Conservation (phyloP, 1,284 basidiomycete species). For the Cystobasidium pallidum region DNA sequence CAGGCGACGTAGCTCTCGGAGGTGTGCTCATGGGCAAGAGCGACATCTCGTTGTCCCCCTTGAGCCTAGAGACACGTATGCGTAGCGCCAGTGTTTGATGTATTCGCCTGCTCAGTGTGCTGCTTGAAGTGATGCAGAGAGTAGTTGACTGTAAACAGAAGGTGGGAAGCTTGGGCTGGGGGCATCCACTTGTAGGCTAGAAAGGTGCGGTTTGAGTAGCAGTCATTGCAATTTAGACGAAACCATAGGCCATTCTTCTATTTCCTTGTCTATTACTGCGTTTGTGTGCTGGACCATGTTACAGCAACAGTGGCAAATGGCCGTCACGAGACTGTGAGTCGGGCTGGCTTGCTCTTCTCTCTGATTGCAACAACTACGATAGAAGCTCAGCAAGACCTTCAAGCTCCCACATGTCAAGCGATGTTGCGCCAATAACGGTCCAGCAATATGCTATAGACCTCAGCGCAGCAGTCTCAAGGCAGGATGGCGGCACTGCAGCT, state of each 20-base stretch:
- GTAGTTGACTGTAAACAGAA: neutral
- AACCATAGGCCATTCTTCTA: too few relatives aligned
- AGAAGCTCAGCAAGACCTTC: neutral
- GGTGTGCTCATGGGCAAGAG: slow-evolving; percentile 27
- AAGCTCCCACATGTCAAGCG: slow-evolving; percentile 5
- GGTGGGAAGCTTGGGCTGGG: too few relatives aligned
- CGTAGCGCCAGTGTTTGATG: slow-evolving; percentile 12
- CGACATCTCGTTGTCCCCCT: slow-evolving; percentile 23
- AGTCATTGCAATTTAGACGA: too few relatives aligned
- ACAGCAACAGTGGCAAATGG: neutral
- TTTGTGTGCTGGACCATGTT: too few relatives aligned
- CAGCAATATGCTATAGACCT: slow-evolving; percentile 29
- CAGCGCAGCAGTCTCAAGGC: slow-evolving; percentile 17
- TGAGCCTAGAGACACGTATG: slow-evolving; percentile 18
- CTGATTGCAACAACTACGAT: neutral
- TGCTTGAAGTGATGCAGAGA: neutral
- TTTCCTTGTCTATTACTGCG: too few relatives aligned
- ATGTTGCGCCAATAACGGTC: slow-evolving; percentile 1
- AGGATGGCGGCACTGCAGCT: slow-evolving; percentile 23
- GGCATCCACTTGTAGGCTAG: too few relatives aligned
- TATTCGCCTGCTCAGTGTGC: neutral
- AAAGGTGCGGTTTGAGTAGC: too few relatives aligned
- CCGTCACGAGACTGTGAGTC: neutral
- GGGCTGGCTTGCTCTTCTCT: neutral
- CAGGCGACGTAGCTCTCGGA: slow-evolving; percentile 18